Conservation (phyloP, 2,329 filamentous ascomycete species). For the Aspergillus amoenus region DNA sequence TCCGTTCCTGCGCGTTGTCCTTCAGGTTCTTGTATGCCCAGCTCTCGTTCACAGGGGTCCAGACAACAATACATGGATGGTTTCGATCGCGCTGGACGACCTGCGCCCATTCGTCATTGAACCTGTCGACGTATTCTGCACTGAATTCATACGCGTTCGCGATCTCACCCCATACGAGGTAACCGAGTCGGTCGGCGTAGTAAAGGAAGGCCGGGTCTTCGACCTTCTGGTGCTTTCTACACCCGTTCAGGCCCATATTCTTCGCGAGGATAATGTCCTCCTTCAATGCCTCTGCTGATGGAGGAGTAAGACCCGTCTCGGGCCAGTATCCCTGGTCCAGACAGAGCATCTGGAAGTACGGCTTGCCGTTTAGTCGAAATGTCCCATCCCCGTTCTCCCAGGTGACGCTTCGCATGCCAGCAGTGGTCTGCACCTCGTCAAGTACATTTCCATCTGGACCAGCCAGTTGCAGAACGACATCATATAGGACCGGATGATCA, state of each 20-base stretch:
- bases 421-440: constrained; percentile 60
- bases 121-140: constrained; percentile 57
- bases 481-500: constrained; percentile 62
- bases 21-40: constrained; percentile 65
- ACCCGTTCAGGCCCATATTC: constrained; percentile 65
- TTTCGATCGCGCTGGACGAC: constrained; percentile 65
- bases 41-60: constrained; percentile 65
- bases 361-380: constrained; percentile 65
- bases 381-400: constrained; percentile 60
- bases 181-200: constrained; percentile 64
- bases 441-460: constrained; percentile 27
- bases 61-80: constrained; percentile 63
- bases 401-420: constrained; percentile 60
- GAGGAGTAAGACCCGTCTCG: constrained; percentile 65
- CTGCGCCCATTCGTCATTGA: constrained; percentile 65
- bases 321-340: constrained; percentile 73
- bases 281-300: constrained; percentile 64
- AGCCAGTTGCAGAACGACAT: constrained; percentile 56
- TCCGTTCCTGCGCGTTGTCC: constrained; percentile 57
- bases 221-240: constrained; percentile 68
- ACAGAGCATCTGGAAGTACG: constrained; percentile 66
- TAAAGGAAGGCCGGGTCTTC: constrained; percentile 67
- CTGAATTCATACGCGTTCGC: constrained; percentile 65
- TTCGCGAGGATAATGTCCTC: constrained; percentile 65
- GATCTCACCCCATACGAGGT: constrained; percentile 71